These are phyloP conservation scores for Rhexocercosporidium sp. DNA, from an alignment of 2,329 filamentous ascomycete genomes.

Conservation along the genomic window DNA sequence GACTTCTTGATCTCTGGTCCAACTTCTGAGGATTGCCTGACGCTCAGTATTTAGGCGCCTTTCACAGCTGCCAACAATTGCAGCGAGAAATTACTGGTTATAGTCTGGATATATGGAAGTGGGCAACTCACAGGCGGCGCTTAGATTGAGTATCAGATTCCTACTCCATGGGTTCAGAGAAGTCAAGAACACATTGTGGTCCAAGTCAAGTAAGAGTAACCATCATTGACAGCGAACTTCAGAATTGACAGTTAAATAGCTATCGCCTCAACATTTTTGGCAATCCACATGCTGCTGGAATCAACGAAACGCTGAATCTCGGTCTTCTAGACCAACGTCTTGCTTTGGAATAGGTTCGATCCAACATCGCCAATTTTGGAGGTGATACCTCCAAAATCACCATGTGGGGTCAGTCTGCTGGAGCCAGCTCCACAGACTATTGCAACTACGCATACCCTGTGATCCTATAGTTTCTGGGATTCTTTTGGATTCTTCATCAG, in stretches of 20 bases:
- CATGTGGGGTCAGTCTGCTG: conserved; percentile 41
- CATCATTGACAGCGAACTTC: neutral
- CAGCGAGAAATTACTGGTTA: conserved; percentile 42
- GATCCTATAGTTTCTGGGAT: conserved; percentile 37
- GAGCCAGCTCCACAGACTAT: conserved; percentile 32
- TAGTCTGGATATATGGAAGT: conserved; percentile 51
- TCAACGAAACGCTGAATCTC: conserved; percentile 32
- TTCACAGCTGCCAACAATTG: conserved; percentile 15
- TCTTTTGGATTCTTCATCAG: conserved; percentile 30
- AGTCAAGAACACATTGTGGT: conserved; percentile 40
- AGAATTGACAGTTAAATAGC: conserved; percentile 8
- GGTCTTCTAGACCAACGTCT: conserved; percentile 66
- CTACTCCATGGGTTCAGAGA: conserved; percentile 28
- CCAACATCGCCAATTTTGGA: conserved; percentile 62
- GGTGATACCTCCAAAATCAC: conserved; percentile 52
- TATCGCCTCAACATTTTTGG: conserved; percentile 45
- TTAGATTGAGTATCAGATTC: conserved; percentile 28
- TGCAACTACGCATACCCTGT: conserved; percentile 35
- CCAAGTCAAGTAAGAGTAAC: conserved; percentile 39
- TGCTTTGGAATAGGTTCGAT: conserved; percentile 61
- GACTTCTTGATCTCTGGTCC: conserved; percentile 27
- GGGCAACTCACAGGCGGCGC: conserved; percentile 40
- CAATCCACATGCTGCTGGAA: conserved; percentile 31
- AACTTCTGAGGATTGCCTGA: conserved; percentile 44
- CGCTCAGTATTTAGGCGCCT: conserved; percentile 45